These are phyloP conservation scores for Diaporthe sp. DNA, from an alignment of 2,329 filamentous ascomycete species.

Conservation along the genomic window DNA sequence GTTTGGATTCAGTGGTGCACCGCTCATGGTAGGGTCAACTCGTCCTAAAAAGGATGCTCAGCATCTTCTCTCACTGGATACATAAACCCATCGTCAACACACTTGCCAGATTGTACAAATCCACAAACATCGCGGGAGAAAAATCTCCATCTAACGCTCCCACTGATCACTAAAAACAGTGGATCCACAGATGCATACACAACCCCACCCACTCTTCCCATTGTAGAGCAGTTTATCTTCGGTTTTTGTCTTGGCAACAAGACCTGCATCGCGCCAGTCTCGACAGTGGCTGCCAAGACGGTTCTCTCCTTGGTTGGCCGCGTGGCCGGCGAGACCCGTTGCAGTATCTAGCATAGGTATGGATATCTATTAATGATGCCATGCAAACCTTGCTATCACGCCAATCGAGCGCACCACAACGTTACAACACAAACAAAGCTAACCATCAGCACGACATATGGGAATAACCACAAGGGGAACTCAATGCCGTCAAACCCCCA, in stretches of 20 bases:
- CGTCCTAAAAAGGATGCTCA: background rate
- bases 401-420: background rate
- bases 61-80: background rate
- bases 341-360: background rate
- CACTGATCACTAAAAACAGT: conserved; percentile 14
- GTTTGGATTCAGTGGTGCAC: no score
- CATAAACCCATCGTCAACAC: background rate
- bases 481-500: background rate
- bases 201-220: no score
- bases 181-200: no score
- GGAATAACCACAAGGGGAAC: background rate
- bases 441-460: background rate
- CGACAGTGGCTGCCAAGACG: no score
- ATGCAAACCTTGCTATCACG: conserved; percentile 5
- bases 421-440: background rate
- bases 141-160: conserved; percentile 13
- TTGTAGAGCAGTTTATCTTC: no score
- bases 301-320: no score
- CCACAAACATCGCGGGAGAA: background rate
- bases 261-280: no score
- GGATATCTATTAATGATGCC: background rate
- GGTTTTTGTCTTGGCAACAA: no score
- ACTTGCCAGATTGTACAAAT: background rate
- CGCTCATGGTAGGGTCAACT: no score
- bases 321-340: no score